Conservation (phyloP, 2,329 filamentous ascomycete species). For the Beauveria caledonica region DNA sequence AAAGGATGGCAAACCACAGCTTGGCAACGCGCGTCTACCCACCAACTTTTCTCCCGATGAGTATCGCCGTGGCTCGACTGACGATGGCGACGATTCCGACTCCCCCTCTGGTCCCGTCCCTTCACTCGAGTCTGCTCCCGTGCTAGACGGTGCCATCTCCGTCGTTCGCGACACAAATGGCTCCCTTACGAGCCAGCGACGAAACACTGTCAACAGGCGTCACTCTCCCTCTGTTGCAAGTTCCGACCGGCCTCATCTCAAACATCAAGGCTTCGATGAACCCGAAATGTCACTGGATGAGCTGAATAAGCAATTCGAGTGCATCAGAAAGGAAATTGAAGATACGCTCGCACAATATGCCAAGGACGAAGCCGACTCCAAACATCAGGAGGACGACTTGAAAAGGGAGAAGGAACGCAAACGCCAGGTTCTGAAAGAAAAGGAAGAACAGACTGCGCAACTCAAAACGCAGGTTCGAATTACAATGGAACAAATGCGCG, state of each 20-base stretch:
- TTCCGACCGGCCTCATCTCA: constrained; percentile 40
- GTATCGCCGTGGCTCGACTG: constrained; percentile 29
- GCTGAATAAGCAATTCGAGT: constrained; percentile 73
- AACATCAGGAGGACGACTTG: constrained; percentile 56
- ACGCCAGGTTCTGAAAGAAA: constrained; percentile 71
- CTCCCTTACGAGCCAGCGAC: constrained; percentile 29
- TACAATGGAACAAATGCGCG: constrained; percentile 73
- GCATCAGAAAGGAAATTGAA: constrained; percentile 74
- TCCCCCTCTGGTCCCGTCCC: constrained; percentile 42
- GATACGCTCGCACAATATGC: constrained; percentile 62
- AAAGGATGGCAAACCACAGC: constrained; percentile 53
- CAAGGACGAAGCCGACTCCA: constrained; percentile 65
- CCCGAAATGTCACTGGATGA: constrained; percentile 63
- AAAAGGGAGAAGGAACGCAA: constrained; percentile 73
- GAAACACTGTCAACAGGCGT: constrained; percentile 60
- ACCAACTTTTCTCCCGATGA: constrained; percentile 49
- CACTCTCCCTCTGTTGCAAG: constrained; percentile 63
- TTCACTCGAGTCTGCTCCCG: constrained; percentile 51
- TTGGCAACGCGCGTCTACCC: constrained; percentile 48
- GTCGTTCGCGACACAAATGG: constrained; percentile 57
- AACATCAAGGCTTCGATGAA: constrained; percentile 39
- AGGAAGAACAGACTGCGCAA: constrained; percentile 82
- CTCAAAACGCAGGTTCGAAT: constrained; percentile 72
- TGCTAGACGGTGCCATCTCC: constrained; percentile 51
- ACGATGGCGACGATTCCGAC: constrained; percentile 39